Percentiles rank a stretch among this genome's conserved stretches.
These are phyloP conservation scores for Filosporella fistucella DNA, from an alignment of 495 filamentous ascomycete genomes.

Conservation along the genomic window DNA sequence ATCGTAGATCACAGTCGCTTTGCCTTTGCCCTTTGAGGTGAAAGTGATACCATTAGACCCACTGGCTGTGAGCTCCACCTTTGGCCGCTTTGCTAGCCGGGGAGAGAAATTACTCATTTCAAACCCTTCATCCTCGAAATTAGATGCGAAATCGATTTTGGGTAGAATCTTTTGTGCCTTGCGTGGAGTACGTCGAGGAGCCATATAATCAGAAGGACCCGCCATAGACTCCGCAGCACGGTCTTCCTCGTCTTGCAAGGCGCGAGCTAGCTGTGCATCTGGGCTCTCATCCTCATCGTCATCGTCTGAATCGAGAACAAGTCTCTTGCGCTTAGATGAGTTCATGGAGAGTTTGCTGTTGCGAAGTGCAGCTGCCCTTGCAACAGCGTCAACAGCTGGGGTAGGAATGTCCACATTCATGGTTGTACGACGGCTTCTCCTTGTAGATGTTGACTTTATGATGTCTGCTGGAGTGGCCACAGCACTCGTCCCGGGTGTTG, in stretches of 20 bases:
- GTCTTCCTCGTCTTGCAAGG: slow-evolving; percentile 33
- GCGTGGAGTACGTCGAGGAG: slow-evolving; percentile 16
- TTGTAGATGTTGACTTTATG: slow-evolving; percentile 5
- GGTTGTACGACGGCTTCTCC: slow-evolving; percentile 14
- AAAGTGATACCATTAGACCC: slow-evolving; percentile 21
- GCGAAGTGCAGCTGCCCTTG: slow-evolving; percentile 36
- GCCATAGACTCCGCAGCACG: slow-evolving; percentile 13
- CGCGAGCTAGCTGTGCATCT: slow-evolving; percentile 32
- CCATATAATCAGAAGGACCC: neutral
- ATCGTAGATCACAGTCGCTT: slow-evolving; percentile 9
- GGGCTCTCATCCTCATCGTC: slow-evolving; percentile 21
- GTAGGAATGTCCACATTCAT: neutral
- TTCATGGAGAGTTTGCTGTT: slow-evolving; percentile 33
- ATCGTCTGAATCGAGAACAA: slow-evolving; percentile 27
- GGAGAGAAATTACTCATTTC: slow-evolving; percentile 13
- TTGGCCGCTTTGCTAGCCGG: slow-evolving; percentile 21
- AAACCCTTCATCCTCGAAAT: slow-evolving; percentile 10
- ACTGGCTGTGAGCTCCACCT: slow-evolving; percentile 23
- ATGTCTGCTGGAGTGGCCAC: slow-evolving; percentile 49
- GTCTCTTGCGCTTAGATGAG: slow-evolving; percentile 16
- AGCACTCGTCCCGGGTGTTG: slow-evolving; percentile 76
- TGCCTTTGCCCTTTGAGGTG: slow-evolving; percentile 1
- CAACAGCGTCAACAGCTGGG: slow-evolving; percentile 34
- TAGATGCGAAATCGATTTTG: slow-evolving; percentile 13
- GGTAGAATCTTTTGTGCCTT: slow-evolving; percentile 19